These are phyloP conservation scores for Rosa hybrid DNA, from an alignment of 331 rosid genomes.

Conservation along the genomic window DNA sequence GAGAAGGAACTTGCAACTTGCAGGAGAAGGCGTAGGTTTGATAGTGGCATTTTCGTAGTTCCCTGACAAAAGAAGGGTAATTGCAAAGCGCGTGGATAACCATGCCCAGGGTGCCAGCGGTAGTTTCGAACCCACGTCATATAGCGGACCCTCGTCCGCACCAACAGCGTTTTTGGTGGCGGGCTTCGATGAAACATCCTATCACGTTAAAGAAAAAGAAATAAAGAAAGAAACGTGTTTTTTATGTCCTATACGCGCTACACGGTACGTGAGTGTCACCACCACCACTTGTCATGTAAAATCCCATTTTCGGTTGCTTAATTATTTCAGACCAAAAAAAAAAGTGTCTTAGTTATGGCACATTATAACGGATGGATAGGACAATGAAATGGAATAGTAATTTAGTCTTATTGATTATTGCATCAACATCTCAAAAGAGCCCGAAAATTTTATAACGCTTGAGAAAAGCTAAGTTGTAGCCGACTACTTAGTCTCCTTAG, in stretches of 20 bases:
- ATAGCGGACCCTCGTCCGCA: not conserved
- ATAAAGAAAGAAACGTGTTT: not conserved
- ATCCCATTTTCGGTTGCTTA: not conserved
- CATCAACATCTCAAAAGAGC: too few species aligned
- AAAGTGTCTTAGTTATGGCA: not conserved
- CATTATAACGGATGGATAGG: not conserved
- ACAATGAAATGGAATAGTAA: too few species aligned
- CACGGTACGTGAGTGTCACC: not conserved
- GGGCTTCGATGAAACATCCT: not conserved
- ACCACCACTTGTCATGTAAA: not conserved
- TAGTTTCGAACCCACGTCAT: conserved; percentile 12
- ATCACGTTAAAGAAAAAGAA: not conserved
- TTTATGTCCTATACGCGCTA: not conserved
- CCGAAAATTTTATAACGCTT: too few species aligned
- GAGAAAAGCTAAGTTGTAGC: too few species aligned
- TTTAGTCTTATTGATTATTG: too few species aligned
- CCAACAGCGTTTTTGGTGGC: conserved; percentile 8
- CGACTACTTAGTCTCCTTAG: too few species aligned
- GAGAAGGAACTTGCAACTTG: not conserved
- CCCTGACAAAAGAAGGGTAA: not conserved
- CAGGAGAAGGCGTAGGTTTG: not conserved
- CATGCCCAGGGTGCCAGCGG: conserved; percentile 14
- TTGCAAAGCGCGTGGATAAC: not conserved
- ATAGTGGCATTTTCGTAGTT: conserved; percentile 14
- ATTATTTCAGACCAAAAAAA: too few species aligned